Conservation (phyloP, 257 asterid genomes). For the Fraxinus quadrangulata region DNA sequence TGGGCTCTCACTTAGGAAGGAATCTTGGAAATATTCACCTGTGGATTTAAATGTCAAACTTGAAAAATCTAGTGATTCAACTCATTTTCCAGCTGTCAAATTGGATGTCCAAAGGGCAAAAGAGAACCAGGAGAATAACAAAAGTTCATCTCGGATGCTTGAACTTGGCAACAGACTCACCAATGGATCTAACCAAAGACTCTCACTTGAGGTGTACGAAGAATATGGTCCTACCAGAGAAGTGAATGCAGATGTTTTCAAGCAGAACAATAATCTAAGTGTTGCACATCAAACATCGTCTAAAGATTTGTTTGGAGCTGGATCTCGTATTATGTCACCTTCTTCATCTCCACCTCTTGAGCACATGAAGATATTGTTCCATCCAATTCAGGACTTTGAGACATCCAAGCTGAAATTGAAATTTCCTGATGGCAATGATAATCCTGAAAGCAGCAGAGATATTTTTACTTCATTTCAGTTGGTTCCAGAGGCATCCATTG, state of each 20-base stretch:
- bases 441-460: constrained; percentile 48
- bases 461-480: constrained; percentile 91
- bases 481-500: constrained; percentile 69
- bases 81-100: constrained; percentile 37
- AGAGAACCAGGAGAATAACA: constrained; percentile 41
- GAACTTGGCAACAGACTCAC: constrained; percentile 56
- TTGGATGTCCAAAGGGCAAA: constrained; percentile 29
- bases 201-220: constrained; percentile 42
- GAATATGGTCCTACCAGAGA: constrained; percentile 32
- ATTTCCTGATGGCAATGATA: constrained; percentile 62
- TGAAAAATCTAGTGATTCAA: constrained; percentile 47
- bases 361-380: constrained; percentile 93
- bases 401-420: constrained; percentile 72
- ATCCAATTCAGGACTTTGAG: constrained; percentile 66
- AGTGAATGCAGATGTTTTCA: constrained; percentile 34
- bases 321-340: constrained; percentile 66
- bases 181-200: constrained; percentile 54
- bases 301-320: constrained; percentile 44
- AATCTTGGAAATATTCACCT: constrained; percentile 65
- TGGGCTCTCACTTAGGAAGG: constrained; percentile 49
- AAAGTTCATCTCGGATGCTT: constrained; percentile 60
- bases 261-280: constrained; percentile 36
- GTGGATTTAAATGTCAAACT: constrained; percentile 70
- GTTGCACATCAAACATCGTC: constrained; percentile 39
- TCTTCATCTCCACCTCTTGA: constrained; percentile 87